A percentile compares a stretch with the other conserved stretches of the same genome.
phyloP scores from a whole-genome alignment of 345 rosid genomes.

The Syzygium jambos region DNA sequence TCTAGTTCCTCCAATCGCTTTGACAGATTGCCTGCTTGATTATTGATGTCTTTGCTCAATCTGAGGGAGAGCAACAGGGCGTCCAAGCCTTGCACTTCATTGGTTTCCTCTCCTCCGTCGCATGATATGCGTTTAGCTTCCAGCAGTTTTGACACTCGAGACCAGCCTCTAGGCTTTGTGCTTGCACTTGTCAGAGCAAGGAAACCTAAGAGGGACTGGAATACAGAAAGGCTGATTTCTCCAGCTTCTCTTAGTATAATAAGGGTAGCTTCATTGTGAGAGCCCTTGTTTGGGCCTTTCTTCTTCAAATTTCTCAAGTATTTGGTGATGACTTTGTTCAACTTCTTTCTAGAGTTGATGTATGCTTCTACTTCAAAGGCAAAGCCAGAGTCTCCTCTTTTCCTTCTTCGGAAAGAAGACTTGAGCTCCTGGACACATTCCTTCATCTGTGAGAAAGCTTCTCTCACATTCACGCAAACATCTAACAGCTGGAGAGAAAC shows the following conservation, averaged over 20 bases:
- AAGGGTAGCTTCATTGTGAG: not conserved
- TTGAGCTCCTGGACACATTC: too few relatives aligned
- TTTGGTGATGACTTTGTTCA: not conserved
- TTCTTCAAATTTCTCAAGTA: not conserved
- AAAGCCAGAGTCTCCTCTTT: not conserved
- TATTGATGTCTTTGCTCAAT: not conserved
- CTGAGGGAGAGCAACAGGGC: not conserved
- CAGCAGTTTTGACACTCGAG: constrained; percentile 5
- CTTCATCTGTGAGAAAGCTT: too few relatives aligned
- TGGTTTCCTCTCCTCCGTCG: not conserved
- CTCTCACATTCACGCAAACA: too few relatives aligned
- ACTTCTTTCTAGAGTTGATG: constrained; percentile 2
- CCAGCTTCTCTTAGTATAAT: too few relatives aligned
- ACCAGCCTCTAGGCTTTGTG: not conserved
- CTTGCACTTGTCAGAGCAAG: not conserved
- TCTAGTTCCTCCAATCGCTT: constrained; percentile 5
- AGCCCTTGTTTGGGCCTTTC: not conserved
- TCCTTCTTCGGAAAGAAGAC: too few relatives aligned
- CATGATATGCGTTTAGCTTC: not conserved
- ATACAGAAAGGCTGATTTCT: too few relatives aligned
- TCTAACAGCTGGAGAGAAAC: too few relatives aligned
- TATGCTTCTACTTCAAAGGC: not conserved
- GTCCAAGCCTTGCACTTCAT: constrained; percentile 9
- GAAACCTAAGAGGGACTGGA: too few relatives aligned
- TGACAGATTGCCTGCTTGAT: not conserved